A percentile compares a stretch with the other conserved stretches of the same genome.
phyloP scores from a whole-genome alignment of 768 basidiomycete species.

The Psilocybe cubensis region DNA sequence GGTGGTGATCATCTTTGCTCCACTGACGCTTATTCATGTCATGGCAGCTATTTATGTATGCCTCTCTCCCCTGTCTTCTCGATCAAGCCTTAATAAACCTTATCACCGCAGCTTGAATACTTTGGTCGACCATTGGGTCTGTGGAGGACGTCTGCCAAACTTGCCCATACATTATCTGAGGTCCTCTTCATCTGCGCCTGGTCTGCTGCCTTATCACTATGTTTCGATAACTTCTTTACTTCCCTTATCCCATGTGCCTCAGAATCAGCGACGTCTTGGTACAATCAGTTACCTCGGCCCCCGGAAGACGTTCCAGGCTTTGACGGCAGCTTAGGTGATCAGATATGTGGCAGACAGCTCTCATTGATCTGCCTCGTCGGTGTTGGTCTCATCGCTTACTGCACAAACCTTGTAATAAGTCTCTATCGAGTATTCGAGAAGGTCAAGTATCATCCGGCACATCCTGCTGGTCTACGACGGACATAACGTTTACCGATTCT shows the following conservation, averaged over 20 bases:
- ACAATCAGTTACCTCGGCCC: conserved; percentile 66
- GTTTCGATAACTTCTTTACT: conserved; percentile 92
- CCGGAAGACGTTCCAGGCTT: conserved; percentile 41
- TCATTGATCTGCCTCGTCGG: conserved; percentile 79
- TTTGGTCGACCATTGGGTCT: conserved; percentile 91
- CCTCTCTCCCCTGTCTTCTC: conserved; percentile 5
- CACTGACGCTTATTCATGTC: conserved; percentile 83
- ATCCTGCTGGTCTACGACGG: conserved; percentile 20
- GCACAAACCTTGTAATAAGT: conserved; percentile 83
- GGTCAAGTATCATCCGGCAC: conserved; percentile 69
- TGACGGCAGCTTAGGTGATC: conserved; percentile 53
- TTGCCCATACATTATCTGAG: conserved; percentile 86
- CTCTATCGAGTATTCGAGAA: conserved; percentile 89
- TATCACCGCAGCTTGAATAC: conserved; percentile 75
- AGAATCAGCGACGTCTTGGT: conserved; percentile 67
- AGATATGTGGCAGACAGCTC: conserved; percentile 76
- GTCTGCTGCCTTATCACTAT: conserved; percentile 87
- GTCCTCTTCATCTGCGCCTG: conserved; percentile 93
- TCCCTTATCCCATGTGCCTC: conserved; percentile 80
- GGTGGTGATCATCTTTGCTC: conserved; percentile 85
- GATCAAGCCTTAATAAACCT: conserved; percentile 13
- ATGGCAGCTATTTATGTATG: conserved; percentile 85
- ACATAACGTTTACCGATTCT: conserved; percentile 3
- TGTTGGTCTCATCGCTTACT: conserved; percentile 78
- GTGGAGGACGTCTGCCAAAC: conserved; percentile 87